These are phyloP conservation scores for Aureobasidium sp. DNA, from an alignment of 2,329 filamentous ascomycete species.

Conservation along the genomic window DNA sequence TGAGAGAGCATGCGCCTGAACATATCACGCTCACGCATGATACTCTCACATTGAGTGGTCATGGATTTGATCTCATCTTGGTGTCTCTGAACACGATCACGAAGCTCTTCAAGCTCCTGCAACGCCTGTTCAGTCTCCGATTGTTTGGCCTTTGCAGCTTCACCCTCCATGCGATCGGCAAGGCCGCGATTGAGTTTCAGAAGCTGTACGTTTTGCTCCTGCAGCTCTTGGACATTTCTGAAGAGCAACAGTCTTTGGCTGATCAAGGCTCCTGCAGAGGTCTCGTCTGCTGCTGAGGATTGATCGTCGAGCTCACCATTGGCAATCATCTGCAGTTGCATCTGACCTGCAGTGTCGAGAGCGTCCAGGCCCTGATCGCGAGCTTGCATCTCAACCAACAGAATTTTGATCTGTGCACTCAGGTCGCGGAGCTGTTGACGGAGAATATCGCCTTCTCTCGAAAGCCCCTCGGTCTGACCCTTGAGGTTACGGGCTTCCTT, in stretches of 20 bases:
- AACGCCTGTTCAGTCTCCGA: constrained; percentile 50
- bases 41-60: constrained; percentile 78
- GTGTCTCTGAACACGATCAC: constrained; percentile 67
- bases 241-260: constrained; percentile 85
- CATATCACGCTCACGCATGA: constrained; percentile 93
- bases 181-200: constrained; percentile 76
- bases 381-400: constrained; percentile 79
- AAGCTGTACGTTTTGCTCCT: constrained; percentile 80
- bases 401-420: constrained; percentile 81
- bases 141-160: constrained; percentile 62
- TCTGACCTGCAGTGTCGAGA: constrained; percentile 63
- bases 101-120: constrained; percentile 65
- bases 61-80: constrained; percentile 81
- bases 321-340: constrained; percentile 70
- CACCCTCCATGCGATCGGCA: constrained; percentile 83
- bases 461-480: constrained; percentile 56
- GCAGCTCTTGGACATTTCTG: constrained; percentile 75
- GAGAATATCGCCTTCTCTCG: constrained; percentile 66
- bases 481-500: constrained; percentile 75
- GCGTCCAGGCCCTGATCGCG: constrained; percentile 71
- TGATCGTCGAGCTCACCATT: constrained; percentile 67
- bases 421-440: constrained; percentile 84
- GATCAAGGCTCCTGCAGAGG: constrained; percentile 81
- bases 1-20: constrained; percentile 91
- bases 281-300: constrained; percentile 63